Evolutionary conservation across 805 yeast species (phyloP), one percentile per base, ranked within the genome.

Genomic region (Kodamaea laetipori): DNA sequence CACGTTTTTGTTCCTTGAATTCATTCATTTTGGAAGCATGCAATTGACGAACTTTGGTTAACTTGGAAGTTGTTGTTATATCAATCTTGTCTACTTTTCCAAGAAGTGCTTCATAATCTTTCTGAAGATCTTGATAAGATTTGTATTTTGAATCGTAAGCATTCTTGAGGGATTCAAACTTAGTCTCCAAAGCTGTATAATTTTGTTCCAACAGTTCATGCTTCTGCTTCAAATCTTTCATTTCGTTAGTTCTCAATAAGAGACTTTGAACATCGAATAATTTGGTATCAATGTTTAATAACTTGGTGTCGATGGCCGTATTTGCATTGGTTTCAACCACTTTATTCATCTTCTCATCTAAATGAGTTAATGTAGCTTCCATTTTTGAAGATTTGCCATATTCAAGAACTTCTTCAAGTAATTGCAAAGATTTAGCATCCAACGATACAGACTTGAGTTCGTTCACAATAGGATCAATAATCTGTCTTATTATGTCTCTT

Each of bases 381-480:
- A 32, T 23, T 12, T 17, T 32, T 7, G 36, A 12, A n/a, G 36
- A 40, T 15, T 33, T 40, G 18, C 23, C 38, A 18, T 33, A 32
- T n/a, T 40, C 38, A 8, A 50, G 28, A 13, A 56, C 50, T 13
- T 41, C 46, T 37, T 55, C 54, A n/a, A 56, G 39, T 17, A 52
- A 44, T 11, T 16, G 26, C 4, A 35, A 47, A 1, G 57, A 55
- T 32, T 52, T 54, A 3, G 39, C 15, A 43, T 61, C 63, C 16
- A 60, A 47, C 17, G 58, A 52, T 2, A 57, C 61, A 2, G 58
- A 52, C 39, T 54, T 57, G 12, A 60, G 48, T 36, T 61, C 66
- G 2, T 53, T 52, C 8, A 60, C 46, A 34, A 61, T 57, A 1
- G 66, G 66, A 39, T 58, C 61, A 4, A 59, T 42, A 3, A 61